Evolutionary conservation across 2,329 filamentous ascomycete species (phyloP), one percentile per base, ranked within the genome.

Genomic region (Aspergillus clavatus): DNA sequence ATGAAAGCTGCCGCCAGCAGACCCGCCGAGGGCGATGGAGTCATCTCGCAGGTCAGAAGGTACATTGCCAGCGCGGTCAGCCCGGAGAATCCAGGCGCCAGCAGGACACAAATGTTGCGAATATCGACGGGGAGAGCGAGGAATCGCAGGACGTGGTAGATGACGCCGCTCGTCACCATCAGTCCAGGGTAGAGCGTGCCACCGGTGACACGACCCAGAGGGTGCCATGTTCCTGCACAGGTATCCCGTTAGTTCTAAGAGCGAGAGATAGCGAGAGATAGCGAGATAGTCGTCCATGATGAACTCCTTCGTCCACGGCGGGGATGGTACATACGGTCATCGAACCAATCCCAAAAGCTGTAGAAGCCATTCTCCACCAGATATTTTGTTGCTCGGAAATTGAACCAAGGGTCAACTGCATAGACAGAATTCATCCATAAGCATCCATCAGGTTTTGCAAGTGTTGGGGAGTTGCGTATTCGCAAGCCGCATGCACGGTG

Each of bases 311-410:
- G 8, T 18, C 8, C 19, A 37, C 46, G 28, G 41, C 45, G 40
- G 44, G 44, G 48, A 29, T 24, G 40, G 23, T 45, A 67, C 81
- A 53, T 76, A 84, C 93, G 84, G 77, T 98, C 93, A 72, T 98
- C 93, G 66, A 98, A 98, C 93, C 93, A 98, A 70, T 98, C 91
- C 93, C 93, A 98, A 69, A 98, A 98, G 70, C 87, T 89, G 72
- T 95, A 94, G 75, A 98, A 97, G 61, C 93, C 93, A 83, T 98
- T 82, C 65, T 91, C 82, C 45, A 98, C 88, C 45, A 98, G 81
- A 65, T 98, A 97, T 73, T 97, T 97, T 45, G 93, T 97, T 56
- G 93, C 93, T 71, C 93, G 81, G 73, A 98, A 98, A 73, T 98
- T 98, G 77, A 98, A 98, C 93, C 93, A 98, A 27, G 93, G 93